Base-by-base conservation (phyloP, 169 alveolate species). In the Plasmodium fragile region DNA sequence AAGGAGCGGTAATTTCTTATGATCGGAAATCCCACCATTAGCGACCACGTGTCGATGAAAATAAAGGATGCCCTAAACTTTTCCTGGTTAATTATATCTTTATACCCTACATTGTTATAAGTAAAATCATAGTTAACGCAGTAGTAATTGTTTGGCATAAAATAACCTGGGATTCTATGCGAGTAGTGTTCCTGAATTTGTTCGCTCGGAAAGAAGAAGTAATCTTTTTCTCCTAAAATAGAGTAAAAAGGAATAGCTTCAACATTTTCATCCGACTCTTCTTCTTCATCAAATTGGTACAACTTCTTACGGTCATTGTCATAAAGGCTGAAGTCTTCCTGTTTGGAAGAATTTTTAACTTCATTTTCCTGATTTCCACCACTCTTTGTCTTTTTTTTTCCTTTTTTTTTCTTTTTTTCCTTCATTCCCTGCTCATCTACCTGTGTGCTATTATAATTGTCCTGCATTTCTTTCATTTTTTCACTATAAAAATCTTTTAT, bases 121-220 rank as follows among this genome's bases (percentile, higher is more conserved):
- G 45, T 80, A 79, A 89, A 89, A 41, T 89, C 94, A 65, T 89
- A 89, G 36, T 89, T 65, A 4, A 89, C 75, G 28, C 83, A 65
- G 81, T 89, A 89, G 72, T 89, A 89, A 32, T 89, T 89, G 71
- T 89, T 89, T 39, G 94, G 94, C 91, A 89, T 78, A 45, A 79
- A 89, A 79, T 89, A 89, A 25, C 94, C 94, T 59, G 94, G 94
- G 22, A 89, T 89, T 79, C 82, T 41, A 22, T 89, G 25, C 18
- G 94, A 59, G 71, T 89, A 89, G 81, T 89, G 94, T 89, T 89
- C 94, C 81, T 89, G 94, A 32, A 89, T 89, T 65, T 89, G 94
- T 80, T 89, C 94, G 32, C 94, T 89, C 2, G 94, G 94, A 80
- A 89, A 89, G 73, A 25, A 41, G 28, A 89, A 80, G 72, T 89